Evolutionary conservation across 2,329 filamentous ascomycete genomes (phyloP).

Genomic region (Fusarium transvaalense): DNA sequence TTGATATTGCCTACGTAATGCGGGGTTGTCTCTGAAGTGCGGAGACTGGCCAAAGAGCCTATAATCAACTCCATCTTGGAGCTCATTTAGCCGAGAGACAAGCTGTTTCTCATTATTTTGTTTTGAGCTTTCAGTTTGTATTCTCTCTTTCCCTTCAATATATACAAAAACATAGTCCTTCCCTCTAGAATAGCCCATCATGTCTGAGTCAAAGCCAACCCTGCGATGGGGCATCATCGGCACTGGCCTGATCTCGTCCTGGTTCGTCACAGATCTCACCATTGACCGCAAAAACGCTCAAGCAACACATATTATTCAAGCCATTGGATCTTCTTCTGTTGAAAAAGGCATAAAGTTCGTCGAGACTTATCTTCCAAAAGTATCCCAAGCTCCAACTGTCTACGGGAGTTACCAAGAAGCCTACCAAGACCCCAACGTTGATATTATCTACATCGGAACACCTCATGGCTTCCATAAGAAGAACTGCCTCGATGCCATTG

Average conservation of each 20-base stretch:
- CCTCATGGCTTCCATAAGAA: slow-evolving; percentile 60
- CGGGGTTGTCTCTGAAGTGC: neutral
- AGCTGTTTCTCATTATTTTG: neutral
- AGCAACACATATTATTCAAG: slow-evolving; percentile 58
- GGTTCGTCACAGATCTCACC: slow-evolving; percentile 59
- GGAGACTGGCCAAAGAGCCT: neutral
- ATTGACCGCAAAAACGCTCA: slow-evolving; percentile 53
- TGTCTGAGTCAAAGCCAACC: slow-evolving; percentile 41
- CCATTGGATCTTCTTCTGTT: slow-evolving; percentile 57
- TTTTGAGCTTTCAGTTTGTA: neutral
- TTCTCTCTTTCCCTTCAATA: neutral
- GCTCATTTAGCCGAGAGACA: slow-evolving; percentile 1
- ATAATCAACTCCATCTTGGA: neutral
- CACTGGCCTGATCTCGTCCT: slow-evolving; percentile 60
- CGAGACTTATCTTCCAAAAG: slow-evolving; percentile 3
- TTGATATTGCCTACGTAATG: rapidly evolving
- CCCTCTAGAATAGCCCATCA: neutral
- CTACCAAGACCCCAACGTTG: slow-evolving; percentile 57
- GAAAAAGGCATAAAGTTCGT: slow-evolving; percentile 50
- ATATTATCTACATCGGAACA: slow-evolving; percentile 61
- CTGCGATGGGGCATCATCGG: slow-evolving; percentile 56
- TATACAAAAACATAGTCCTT: neutral
- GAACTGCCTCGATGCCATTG: slow-evolving; percentile 59
- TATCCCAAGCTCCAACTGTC: slow-evolving; percentile 46
- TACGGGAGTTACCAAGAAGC: slow-evolving; percentile 57